These are phyloP conservation scores for Leccinum arenicola DNA, from an alignment of 768 basidiomycete species.

Conservation along the genomic window DNA sequence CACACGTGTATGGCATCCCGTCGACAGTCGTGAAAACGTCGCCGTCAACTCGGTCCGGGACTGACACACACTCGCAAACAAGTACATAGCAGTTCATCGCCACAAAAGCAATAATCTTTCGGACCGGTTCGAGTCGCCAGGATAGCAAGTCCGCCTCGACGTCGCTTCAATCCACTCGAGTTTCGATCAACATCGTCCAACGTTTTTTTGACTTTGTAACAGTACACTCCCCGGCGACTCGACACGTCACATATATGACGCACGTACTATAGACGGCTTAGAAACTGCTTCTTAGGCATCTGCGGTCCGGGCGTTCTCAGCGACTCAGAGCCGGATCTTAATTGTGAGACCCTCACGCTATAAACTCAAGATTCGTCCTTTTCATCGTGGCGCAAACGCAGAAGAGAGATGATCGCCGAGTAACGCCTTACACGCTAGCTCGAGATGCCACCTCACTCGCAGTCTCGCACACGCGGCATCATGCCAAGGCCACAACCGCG, in stretches of 20 bases:
- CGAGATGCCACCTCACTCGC: neutral
- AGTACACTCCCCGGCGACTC: neutral
- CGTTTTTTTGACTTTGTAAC: neutral
- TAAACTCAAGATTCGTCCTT: neutral
- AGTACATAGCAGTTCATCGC: neutral
- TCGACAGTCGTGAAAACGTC: too few species aligned
- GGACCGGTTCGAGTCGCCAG: neutral
- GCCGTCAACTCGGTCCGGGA: too few species aligned
- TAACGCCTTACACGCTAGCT: neutral
- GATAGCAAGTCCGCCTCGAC: neutral
- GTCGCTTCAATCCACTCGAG: neutral
- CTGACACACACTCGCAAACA: too few species aligned
- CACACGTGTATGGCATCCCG: neutral
- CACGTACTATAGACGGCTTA: neutral
- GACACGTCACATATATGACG: neutral
- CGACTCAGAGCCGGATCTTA: neutral
- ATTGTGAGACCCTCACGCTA: neutral
- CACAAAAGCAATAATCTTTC: neutral
- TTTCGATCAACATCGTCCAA: neutral
- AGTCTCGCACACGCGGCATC: neutral
- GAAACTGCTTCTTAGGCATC: neutral
- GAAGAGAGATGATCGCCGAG: neutral
- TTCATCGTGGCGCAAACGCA: neutral
- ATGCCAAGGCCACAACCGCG: neutral
- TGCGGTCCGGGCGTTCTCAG: neutral